Base-by-base conservation (phyloP, 345 rosid genomes). In the Gossypium herbaceum region DNA sequence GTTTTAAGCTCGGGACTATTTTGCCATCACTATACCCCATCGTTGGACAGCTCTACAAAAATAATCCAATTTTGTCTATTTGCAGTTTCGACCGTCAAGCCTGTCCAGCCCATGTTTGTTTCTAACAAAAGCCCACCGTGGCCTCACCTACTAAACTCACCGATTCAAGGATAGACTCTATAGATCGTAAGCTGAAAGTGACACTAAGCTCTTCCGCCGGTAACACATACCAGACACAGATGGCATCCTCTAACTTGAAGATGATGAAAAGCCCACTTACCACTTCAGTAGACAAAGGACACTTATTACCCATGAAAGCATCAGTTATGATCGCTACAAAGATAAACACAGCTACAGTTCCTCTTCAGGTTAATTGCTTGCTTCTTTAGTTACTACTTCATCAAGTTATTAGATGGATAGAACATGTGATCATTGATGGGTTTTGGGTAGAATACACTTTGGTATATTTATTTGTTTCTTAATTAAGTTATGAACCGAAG, bases 181-280 rank as follows among this genome's bases (percentile, higher is more conserved):
- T 20, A 9, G 60, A 56, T 56, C 27, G 60, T 9, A 20, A 56
- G 60, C 60, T 56, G 60, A 10, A 29, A 56, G 27, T 20, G 27
- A 56, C 25, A 19, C 6, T 7, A 56, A 24, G 44, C 45, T 58
- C 20, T 22, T 50, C 44, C 73, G 45, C 15, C 72, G 72, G 44
- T 1, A 10, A 51, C 20, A 24, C 19, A 1, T 50, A 34, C 43
- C 45, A 63, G 59, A n/a, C 62, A 64, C 11, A 19, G 51, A 82
- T 82, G 82, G 73, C 79, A 9, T 7, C 68, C 54, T 16, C 57
- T 44, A 71, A 54, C 52, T 74, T 19, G 54, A 81, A 51, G 68
- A 50, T 48, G 2, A 47, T 56, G 29, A 25, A 16, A 12, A 25
- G 3, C 71, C 68, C 66, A 48, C 64, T 71, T 45, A 12, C n/a